Evolutionary conservation across 257 asterid genomes (phyloP).

Genomic region (Fraxinus americana): DNA sequence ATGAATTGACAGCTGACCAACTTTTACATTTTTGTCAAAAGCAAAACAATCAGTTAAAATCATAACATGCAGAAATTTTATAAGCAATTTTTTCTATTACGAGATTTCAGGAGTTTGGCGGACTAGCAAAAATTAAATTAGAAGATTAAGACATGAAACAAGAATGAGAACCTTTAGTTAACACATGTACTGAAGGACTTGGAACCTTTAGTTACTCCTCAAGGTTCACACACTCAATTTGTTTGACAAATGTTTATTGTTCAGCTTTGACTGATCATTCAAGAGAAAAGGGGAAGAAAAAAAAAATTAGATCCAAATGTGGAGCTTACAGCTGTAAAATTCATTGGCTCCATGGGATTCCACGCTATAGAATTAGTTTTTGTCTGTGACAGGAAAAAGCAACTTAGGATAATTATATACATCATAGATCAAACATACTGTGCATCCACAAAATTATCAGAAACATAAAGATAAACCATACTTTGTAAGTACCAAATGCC

Average conservation of each 20-base stretch:
- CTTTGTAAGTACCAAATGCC: neutral
- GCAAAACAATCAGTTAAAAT: neutral
- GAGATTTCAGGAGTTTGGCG: neutral
- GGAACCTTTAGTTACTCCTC: neutral
- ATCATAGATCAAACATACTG: neutral
- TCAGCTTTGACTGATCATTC: conserved; percentile 14
- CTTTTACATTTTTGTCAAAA: conserved; percentile 6
- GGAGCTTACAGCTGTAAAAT: conserved; percentile 90
- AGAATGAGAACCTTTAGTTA: neutral
- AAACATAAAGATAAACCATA: neutral
- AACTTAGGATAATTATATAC: conserved; percentile 20
- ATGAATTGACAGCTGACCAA: neutral
- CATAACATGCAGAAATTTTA: neutral
- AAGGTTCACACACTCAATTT: neutral
- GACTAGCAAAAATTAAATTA: conserved; percentile 7
- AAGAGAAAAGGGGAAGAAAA: neutral
- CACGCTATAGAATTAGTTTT: conserved; percentile 88
- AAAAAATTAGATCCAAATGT: conserved; percentile 7
- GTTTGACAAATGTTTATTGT: neutral
- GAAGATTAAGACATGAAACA: neutral
- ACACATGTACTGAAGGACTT: neutral
- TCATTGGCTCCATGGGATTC: conserved; percentile 99
- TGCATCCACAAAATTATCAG: neutral
- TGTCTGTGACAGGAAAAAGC: conserved; percentile 52
- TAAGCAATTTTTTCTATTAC: neutral